Evolutionary conservation across 2,329 filamentous ascomycete genomes (phyloP).

Genomic region (Aureobasidium mangrovei): DNA sequence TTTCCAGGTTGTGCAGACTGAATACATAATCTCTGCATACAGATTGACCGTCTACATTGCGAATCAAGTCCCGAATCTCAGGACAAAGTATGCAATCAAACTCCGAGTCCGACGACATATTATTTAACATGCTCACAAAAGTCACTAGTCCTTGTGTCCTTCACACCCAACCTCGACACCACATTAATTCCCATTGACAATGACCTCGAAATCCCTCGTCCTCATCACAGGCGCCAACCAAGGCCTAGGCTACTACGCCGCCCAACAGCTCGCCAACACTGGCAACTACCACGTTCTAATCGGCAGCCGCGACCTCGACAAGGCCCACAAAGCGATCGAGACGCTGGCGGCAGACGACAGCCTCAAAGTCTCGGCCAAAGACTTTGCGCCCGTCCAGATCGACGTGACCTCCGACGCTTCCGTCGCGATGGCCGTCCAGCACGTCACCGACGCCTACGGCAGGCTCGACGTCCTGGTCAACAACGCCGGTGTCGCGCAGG

Average conservation of each 20-base stretch:
- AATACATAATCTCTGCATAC: no score
- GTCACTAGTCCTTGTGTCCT: no score
- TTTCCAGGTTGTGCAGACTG: no score
- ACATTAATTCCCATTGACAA: not conserved
- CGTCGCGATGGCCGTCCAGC: slow-evolving; percentile 30
- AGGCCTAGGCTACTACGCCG: slow-evolving; percentile 36
- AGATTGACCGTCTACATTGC: no score
- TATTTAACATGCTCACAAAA: no score
- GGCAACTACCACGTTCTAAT: slow-evolving; percentile 35
- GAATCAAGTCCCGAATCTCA: no score
- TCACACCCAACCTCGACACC: no score
- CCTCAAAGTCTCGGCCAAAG: slow-evolving; percentile 25
- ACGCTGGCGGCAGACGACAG: slow-evolving; percentile 23
- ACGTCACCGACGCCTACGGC: slow-evolving; percentile 23
- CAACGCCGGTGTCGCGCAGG: slow-evolving; percentile 28
- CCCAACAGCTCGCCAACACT: slow-evolving; percentile 32
- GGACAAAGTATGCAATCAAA: no score
- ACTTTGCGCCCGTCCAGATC: slow-evolving; percentile 29
- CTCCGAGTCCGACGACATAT: no score
- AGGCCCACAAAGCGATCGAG: slow-evolving; percentile 29
- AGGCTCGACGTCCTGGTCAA: slow-evolving; percentile 31
- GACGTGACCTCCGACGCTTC: slow-evolving; percentile 37
- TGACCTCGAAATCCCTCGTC: slow-evolving; percentile 18
- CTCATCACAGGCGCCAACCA: slow-evolving; percentile 37
- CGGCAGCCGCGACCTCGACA: slow-evolving; percentile 29